Percentiles rank a stretch among this genome's conserved stretches.
These are phyloP conservation scores for Kwoniella bestiolae DNA, from an alignment of 768 basidiomycete species.

Conservation along the genomic window DNA sequence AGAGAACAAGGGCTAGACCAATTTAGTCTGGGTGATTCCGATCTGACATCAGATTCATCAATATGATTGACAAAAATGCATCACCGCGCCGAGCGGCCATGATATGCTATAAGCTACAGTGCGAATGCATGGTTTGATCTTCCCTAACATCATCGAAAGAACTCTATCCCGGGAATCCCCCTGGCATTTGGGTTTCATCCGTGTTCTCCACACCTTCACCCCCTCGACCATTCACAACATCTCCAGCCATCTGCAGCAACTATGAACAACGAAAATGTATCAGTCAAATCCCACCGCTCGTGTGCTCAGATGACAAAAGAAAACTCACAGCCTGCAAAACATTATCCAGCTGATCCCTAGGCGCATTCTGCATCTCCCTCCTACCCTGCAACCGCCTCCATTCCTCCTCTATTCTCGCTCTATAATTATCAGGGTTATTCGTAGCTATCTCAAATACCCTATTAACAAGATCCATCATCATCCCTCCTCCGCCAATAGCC, in stretches of 20 bases:
- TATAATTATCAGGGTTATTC: conserved; percentile 30
- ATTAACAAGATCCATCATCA: conserved; percentile 33
- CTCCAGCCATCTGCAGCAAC: conserved; percentile 23
- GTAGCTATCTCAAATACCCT: conserved; percentile 35
- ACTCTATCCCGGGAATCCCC: conserved; percentile 34
- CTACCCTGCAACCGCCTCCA: conserved; percentile 28
- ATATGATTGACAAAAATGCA: no score
- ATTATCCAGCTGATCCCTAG: conserved; percentile 38
- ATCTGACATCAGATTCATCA: no score
- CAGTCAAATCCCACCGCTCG: not conserved
- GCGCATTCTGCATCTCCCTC: conserved; percentile 23
- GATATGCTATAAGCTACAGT: not conserved
- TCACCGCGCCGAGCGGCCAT: no score
- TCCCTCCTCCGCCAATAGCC: conserved; percentile 22
- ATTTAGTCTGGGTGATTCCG: no score
- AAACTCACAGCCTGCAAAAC: conserved; percentile 42
- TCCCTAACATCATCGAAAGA: not conserved
- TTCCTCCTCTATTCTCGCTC: conserved; percentile 23
- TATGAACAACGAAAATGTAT: not conserved
- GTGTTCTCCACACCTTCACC: conserved; percentile 1
- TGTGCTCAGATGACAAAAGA: not conserved
- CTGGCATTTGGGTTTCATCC: conserved; percentile 30
- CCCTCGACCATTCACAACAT: conserved; percentile 19
- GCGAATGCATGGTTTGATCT: not conserved
- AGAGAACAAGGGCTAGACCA: no score